phyloP scores from a whole-genome alignment of 192 early-diverging fungal species.

The Entomortierella chlamydospora region DNA sequence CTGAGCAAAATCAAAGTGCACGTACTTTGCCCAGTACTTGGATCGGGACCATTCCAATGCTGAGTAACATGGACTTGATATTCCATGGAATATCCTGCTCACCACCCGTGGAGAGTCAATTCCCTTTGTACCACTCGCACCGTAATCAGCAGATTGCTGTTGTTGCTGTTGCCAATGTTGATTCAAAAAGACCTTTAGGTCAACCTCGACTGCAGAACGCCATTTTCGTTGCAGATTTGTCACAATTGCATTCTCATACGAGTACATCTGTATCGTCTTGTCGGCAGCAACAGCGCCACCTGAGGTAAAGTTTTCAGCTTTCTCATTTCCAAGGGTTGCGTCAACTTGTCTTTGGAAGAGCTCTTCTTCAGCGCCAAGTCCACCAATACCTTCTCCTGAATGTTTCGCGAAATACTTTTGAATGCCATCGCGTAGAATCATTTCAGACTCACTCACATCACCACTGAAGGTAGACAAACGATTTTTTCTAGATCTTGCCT shows the following conservation, averaged over 20 bases:
- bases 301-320: neutral
- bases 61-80: conserved; percentile 31
- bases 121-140: neutral
- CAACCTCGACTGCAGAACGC: conserved; percentile 45
- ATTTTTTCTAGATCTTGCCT: neutral
- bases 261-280: conserved; percentile 36
- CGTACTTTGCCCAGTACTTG: conserved; percentile 40
- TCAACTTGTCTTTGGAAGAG: neutral
- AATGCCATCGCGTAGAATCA: conserved; percentile 35
- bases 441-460: conserved; percentile 25
- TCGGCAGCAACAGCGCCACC: neutral
- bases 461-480: neutral
- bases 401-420: conserved; percentile 36
- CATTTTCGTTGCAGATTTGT: conserved; percentile 32
- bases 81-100: conserved; percentile 45
- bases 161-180: conserved; percentile 44
- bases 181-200: conserved; percentile 44
- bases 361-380: conserved; percentile 25
- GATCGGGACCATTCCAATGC: conserved; percentile 36
- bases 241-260: conserved; percentile 31
- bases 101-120: conserved; percentile 35
- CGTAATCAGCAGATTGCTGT: neutral
- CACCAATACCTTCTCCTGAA: conserved; percentile 48
- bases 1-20: conserved; percentile 49
- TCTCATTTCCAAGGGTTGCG: neutral